Percentiles rank a stretch among this genome's conserved stretches.
These are phyloP conservation scores for Plasmodium sp. DNA, from an alignment of 169 alveolate genomes.

Conservation along the genomic window DNA sequence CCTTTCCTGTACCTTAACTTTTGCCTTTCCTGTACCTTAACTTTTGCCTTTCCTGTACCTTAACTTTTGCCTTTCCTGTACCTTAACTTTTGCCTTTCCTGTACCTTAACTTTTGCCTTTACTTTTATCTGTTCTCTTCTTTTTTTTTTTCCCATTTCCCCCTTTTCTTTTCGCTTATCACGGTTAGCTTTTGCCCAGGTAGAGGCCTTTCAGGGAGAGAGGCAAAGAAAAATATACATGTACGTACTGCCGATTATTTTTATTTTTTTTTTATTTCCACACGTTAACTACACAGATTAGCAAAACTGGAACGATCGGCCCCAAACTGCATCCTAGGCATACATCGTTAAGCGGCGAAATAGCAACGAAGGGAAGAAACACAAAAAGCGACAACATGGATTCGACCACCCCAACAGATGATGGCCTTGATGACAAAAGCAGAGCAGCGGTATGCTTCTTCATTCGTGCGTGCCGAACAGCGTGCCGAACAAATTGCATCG, in stretches of 20 bases:
- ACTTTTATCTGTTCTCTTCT: not conserved
- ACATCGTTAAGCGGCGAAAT: not conserved
- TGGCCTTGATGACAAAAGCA: constrained; percentile 43
- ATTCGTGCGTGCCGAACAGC: not conserved
- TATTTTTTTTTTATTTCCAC: not conserved
- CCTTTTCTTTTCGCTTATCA: not conserved
- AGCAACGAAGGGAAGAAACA: not conserved
- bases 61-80: not conserved
- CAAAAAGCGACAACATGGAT: constrained; percentile 9
- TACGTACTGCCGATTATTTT: not conserved
- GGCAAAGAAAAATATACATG: not conserved
- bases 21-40: not conserved
- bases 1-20: not conserved
- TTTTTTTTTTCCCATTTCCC: not conserved
- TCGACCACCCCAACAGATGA: constrained; percentile 42
- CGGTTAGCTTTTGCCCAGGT: not conserved
- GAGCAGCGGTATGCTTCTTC: constrained; percentile 47
- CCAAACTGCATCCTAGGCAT: not conserved
- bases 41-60: not conserved
- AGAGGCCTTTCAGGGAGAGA: not conserved
- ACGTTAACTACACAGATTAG: not conserved
- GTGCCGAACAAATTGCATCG: not conserved
- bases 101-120: not conserved
- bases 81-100: not conserved
- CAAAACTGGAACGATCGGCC: not conserved